Percentiles rank a stretch among this genome's conserved stretches.
phyloP scores from a whole-genome alignment of 106 monocot genomes.

The Phalaenopsis aphrodite region DNA sequence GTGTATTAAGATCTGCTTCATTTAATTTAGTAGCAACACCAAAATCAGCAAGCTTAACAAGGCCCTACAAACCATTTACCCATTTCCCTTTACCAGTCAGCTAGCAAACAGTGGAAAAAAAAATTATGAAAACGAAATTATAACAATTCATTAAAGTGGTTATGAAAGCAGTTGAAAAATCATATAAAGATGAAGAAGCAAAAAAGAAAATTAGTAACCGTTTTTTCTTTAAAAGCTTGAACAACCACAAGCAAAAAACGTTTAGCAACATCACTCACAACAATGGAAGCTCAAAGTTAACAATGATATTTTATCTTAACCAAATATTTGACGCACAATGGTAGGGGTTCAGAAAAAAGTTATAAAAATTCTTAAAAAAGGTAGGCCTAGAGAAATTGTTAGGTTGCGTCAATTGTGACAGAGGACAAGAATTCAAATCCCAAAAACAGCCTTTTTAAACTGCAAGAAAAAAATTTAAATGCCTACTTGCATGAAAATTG shows the following conservation, averaged over 20 bases:
- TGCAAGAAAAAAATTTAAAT: not conserved
- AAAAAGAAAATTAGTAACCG: not conserved
- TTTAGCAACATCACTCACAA: not conserved
- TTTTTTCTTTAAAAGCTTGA: not conserved
- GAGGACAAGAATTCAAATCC: not conserved
- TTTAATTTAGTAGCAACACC: constrained; percentile 97
- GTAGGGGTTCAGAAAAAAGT: not conserved
- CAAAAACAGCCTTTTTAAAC: not conserved
- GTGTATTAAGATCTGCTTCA: constrained; percentile 97
- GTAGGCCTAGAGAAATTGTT: not conserved
- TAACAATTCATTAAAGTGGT: not conserved
- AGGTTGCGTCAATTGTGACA: not conserved
- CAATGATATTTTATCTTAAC: not conserved
- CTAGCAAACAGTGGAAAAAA: not conserved
- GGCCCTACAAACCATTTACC: constrained; percentile 45
- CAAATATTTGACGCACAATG: not conserved
- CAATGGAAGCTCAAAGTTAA: not conserved
- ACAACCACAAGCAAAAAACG: not conserved
- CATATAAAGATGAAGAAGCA: not conserved
- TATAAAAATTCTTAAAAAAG: not conserved
- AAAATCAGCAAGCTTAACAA: constrained; percentile 99
- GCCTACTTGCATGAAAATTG: not conserved
- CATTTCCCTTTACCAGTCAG: not conserved
- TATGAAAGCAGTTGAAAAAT: not conserved
- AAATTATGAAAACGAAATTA: constrained; percentile 2